Evolutionary conservation across 768 basidiomycete genomes (phyloP).

Genomic region (Leccinum pellstonianum): DNA sequence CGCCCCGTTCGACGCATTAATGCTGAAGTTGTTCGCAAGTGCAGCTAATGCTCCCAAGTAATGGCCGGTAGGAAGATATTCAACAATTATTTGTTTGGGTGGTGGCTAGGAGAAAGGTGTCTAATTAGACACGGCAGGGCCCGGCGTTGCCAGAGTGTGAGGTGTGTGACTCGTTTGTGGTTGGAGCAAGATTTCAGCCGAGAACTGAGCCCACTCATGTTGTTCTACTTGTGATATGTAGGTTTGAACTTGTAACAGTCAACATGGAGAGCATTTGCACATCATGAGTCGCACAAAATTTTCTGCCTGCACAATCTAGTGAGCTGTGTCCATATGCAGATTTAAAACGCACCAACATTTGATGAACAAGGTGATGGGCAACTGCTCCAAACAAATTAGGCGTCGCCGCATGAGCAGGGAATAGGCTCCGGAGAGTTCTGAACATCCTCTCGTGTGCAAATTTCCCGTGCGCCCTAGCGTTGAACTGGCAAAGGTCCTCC

Average conservation of each 20-base stretch:
- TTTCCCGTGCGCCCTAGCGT: slow-evolving; percentile 61
- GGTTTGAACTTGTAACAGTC: slow-evolving; percentile 46
- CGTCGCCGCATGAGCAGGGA: slow-evolving; percentile 32
- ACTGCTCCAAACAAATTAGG: slow-evolving; percentile 27
- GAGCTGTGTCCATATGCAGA: not conserved
- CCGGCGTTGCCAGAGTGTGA: not conserved
- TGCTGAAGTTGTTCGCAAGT: too few relatives aligned
- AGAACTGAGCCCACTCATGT: slow-evolving; percentile 6
- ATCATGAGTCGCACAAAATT: slow-evolving; percentile 53
- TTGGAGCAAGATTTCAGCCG: not conserved
- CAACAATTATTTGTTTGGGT: not conserved
- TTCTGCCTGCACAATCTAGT: slow-evolving; percentile 34
- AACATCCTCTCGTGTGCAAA: slow-evolving; percentile 73
- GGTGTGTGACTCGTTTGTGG: not conserved
- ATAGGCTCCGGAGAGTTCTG: slow-evolving; percentile 50
- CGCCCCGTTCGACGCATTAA: too few relatives aligned
- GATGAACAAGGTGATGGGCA: slow-evolving; percentile 40
- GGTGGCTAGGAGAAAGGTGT: not conserved
- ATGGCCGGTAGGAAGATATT: too few relatives aligned
- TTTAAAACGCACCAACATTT: slow-evolving; percentile 43
- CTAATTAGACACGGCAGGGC: not conserved
- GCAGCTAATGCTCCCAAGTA: too few relatives aligned
- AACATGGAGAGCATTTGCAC: slow-evolving; percentile 83
- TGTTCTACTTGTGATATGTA: slow-evolving; percentile 11
- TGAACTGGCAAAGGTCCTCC: slow-evolving; percentile 52